phyloP scores from a whole-genome alignment of 768 basidiomycete species.

The Collybia nuda region DNA sequence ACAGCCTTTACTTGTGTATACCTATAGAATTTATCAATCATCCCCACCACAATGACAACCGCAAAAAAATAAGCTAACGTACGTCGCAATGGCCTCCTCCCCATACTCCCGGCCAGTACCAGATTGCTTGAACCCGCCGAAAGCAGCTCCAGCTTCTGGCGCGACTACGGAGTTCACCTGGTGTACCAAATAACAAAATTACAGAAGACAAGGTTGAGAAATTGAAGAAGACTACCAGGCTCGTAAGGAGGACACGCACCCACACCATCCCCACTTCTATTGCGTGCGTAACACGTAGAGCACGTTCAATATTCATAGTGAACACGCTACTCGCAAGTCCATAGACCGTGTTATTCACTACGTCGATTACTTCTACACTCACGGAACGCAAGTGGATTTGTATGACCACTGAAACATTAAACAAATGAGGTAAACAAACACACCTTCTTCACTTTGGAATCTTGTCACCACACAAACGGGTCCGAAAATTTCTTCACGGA shows the following conservation, averaged over 20 bases:
- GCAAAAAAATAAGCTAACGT: neutral
- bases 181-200: too few relatives aligned
- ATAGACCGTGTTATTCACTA: constrained; percentile 18
- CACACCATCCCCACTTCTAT: constrained; percentile 21
- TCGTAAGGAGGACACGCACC: constrained; percentile 4
- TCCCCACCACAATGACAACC: too few relatives aligned
- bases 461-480: constrained; percentile 70
- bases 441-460: constrained; percentile 57
- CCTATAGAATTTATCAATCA: neutral
- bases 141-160: constrained; percentile 10
- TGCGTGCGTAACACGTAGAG: constrained; percentile 20
- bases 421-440: constrained; percentile 1
- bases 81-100: constrained; percentile 19
- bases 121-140: constrained; percentile 25
- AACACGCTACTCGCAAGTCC: constrained; percentile 20
- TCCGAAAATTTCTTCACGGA: constrained; percentile 70
- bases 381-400: too few relatives aligned
- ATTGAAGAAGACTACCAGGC: too few relatives aligned
- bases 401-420: neutral
- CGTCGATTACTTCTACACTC: constrained; percentile 19
- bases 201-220: too few relatives aligned
- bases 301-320: constrained; percentile 18
- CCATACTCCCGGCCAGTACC: constrained; percentile 21
- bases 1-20: constrained; percentile 13
- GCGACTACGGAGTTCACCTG: constrained; percentile 16